Percentiles rank a stretch among this genome's conserved stretches.
Conservation (phyloP, 2,329 filamentous ascomycete species). For the Trichoderma lentiforme region DNA sequence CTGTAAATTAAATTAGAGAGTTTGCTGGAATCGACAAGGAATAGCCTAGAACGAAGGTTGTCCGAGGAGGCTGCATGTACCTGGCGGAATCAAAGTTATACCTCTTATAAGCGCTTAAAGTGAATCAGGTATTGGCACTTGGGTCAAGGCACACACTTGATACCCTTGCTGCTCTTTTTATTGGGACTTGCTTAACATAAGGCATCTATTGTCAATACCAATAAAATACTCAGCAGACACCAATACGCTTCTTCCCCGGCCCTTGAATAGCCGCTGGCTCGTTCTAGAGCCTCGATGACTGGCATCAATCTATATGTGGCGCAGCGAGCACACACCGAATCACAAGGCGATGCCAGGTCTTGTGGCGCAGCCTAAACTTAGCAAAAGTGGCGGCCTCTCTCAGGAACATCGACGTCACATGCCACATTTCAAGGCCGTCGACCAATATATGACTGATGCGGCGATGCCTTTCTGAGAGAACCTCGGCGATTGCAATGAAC, state of each 20-base stretch:
- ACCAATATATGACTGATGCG: background rate
- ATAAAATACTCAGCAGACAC: background rate
- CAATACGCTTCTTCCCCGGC: too few relatives aligned
- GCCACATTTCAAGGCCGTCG: background rate
- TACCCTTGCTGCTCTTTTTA: background rate
- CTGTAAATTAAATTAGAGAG: background rate
- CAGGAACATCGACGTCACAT: constrained; percentile 9
- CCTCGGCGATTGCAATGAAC: background rate
- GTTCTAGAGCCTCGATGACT: background rate
- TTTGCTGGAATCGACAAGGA: background rate
- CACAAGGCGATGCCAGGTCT: background rate
- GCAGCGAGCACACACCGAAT: constrained; percentile 1
- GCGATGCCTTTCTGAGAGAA: background rate
- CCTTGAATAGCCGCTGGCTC: constrained; percentile 7
- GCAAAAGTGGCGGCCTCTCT: constrained; percentile 4
- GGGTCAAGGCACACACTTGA: background rate
- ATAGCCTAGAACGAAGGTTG: background rate
- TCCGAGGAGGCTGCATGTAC: background rate
- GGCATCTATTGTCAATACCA: background rate
- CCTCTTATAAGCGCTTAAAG: background rate
- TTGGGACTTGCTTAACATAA: background rate
- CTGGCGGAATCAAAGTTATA: background rate
- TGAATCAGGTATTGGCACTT: background rate
- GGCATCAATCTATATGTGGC: background rate
- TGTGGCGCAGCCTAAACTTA: constrained; percentile 9